These are phyloP conservation scores for Heliamphora exappendiculata DNA, from an alignment of 148 eudicot species.

Conservation along the genomic window DNA sequence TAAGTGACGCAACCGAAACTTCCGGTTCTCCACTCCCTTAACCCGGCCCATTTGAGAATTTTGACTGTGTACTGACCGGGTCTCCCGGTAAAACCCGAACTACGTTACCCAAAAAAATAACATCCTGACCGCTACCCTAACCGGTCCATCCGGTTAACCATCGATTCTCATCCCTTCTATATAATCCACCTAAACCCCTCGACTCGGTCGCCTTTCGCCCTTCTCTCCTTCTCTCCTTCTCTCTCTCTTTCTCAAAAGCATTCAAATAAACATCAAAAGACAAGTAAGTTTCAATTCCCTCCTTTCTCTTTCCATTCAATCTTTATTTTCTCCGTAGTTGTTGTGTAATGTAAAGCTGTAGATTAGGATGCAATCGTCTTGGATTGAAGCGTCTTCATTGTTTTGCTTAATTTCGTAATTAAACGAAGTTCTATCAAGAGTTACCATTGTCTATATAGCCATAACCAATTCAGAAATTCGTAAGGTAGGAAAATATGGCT, in stretches of 20 bases:
- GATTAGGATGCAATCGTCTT: neutral
- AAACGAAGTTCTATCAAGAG: neutral
- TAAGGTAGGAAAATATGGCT: constrained; percentile 31
- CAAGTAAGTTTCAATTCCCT: constrained; percentile 27
- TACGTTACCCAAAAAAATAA: neutral
- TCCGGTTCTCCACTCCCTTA: constrained; percentile 17
- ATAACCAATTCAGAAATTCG: neutral
- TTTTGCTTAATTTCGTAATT: neutral
- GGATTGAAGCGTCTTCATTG: neutral
- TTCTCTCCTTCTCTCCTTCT: constrained; percentile 11
- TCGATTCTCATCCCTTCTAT: constrained; percentile 27
- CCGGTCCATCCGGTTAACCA: constrained; percentile 63
- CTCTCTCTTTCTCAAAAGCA: constrained; percentile 13
- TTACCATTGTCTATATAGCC: neutral
- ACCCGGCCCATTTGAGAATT: constrained; percentile 28
- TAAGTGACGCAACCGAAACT: constrained; percentile 16
- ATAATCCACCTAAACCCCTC: constrained; percentile 12
- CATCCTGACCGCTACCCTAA: constrained; percentile 16
- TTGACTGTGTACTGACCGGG: constrained; percentile 18
- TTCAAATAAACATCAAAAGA: constrained; percentile 7
- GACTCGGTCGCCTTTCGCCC: constrained; percentile 19
- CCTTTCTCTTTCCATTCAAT: neutral
- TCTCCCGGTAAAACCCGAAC: constrained; percentile 24
- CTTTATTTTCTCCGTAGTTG: neutral
- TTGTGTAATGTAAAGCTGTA: neutral